Evolutionary conservation across 2,329 filamentous ascomycete species (phyloP).

Genomic region (Botrytis pseudocinerea): DNA sequence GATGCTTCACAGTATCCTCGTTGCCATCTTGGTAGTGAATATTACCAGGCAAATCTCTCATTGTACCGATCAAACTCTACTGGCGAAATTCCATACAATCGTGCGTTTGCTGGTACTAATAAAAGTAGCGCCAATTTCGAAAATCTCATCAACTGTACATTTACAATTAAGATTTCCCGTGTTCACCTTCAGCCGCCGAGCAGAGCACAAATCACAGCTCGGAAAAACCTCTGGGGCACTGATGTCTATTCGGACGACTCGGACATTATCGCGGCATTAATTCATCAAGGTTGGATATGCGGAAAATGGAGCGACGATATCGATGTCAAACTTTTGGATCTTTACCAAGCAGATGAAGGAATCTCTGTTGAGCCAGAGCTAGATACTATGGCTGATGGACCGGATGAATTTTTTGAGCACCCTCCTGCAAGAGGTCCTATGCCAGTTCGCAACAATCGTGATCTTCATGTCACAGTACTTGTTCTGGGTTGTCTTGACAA

Average conservation of each 20-base stretch:
- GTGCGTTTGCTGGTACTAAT: slow-evolving; percentile 37
- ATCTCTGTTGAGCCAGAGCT: slow-evolving; percentile 23
- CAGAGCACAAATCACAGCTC: slow-evolving; percentile 79
- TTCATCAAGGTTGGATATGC: slow-evolving; percentile 89
- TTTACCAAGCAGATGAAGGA: slow-evolving; percentile 46
- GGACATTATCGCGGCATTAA: slow-evolving; percentile 86
- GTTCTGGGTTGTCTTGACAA: slow-evolving; percentile 77
- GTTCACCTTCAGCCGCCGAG: slow-evolving; percentile 69
- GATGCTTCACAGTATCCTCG: slow-evolving; percentile 70
- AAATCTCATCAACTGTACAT: slow-evolving; percentile 77
- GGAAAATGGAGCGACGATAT: slow-evolving; percentile 84
- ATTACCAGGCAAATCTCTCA: slow-evolving; percentile 72
- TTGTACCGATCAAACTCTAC: slow-evolving; percentile 45
- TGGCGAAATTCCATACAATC: slow-evolving; percentile 41
- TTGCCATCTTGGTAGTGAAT: slow-evolving; percentile 77
- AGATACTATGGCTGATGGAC: slow-evolving; percentile 1
- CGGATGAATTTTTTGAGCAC: slow-evolving; percentile 45
- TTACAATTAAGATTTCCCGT: slow-evolving; percentile 83
- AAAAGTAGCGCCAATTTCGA: slow-evolving; percentile 66
- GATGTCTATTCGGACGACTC: slow-evolving; percentile 96
- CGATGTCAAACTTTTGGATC: slow-evolving; percentile 65
- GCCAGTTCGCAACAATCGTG: slow-evolving; percentile 64
- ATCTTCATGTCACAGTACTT: slow-evolving; percentile 83
- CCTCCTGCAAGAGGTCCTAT: slow-evolving; percentile 64
- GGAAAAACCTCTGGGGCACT: slow-evolving; percentile 85